Percentiles rank a stretch among this genome's conserved stretches.
phyloP scores from a whole-genome alignment of 805 yeast species.

The Wickerhamomyces subpelliculosus region DNA sequence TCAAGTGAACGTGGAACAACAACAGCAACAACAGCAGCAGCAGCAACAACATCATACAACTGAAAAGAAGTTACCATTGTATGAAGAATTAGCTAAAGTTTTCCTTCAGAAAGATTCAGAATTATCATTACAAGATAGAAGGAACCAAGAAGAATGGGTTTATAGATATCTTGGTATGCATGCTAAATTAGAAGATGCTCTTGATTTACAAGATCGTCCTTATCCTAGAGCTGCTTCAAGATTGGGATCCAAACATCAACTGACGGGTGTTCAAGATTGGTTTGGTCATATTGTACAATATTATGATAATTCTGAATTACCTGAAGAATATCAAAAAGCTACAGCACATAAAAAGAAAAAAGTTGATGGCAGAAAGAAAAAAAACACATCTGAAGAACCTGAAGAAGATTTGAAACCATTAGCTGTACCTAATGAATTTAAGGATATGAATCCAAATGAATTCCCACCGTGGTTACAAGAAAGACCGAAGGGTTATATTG shows the following conservation, averaged over 20 bases:
- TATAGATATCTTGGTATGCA: slow-evolving; percentile 75
- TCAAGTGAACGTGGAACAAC: too few relatives aligned
- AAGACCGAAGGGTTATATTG: slow-evolving; percentile 73
- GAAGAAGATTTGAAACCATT: slow-evolving; percentile 20
- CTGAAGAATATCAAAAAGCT: slow-evolving; percentile 12
- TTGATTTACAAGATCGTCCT: slow-evolving; percentile 71
- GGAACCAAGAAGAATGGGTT: slow-evolving; percentile 71
- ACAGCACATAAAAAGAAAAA: slow-evolving; percentile 16
- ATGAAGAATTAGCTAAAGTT: slow-evolving; percentile 50
- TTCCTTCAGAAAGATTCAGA: slow-evolving; percentile 42
- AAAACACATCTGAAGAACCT: slow-evolving; percentile 7
- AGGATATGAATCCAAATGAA: slow-evolving; percentile 34
- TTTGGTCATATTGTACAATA: slow-evolving; percentile 59
- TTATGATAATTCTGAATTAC: slow-evolving; percentile 35
- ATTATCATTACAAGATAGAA: slow-evolving; percentile 36
- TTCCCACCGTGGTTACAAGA: slow-evolving; percentile 75
- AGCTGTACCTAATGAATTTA: slow-evolving; percentile 41
- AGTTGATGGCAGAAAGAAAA: slow-evolving; percentile 17
- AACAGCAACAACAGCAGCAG: too few relatives aligned
- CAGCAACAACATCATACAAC: neutral
- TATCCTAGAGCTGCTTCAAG: slow-evolving; percentile 77
- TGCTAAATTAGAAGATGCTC: slow-evolving; percentile 65
- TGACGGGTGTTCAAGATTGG: slow-evolving; percentile 59
- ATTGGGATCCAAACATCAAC: slow-evolving; percentile 69
- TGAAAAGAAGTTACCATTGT: slow-evolving; percentile 33